Conservation (phyloP, 805 yeast species). For the Danielozyma ontarioensis region DNA sequence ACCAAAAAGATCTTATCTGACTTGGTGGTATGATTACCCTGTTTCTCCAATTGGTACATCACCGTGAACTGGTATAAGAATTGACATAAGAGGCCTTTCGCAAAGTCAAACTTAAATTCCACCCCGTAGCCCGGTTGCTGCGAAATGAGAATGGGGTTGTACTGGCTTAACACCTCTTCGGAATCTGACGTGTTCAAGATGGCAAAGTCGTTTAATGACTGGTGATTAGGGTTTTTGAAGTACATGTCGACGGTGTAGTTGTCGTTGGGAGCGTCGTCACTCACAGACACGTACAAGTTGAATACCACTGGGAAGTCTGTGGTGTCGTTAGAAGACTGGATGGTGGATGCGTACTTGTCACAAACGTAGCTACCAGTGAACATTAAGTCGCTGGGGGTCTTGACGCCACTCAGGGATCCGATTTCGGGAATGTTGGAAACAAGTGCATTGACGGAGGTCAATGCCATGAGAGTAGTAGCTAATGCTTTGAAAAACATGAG, state of each 20-base stretch:
- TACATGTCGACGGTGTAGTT: conserved; percentile 13
- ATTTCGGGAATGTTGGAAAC: conserved; percentile 4
- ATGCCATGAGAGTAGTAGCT: background rate
- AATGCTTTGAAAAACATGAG: too few relatives aligned
- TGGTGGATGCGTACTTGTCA: conserved; percentile 10
- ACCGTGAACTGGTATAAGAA: conserved; percentile 13
- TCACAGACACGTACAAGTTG: conserved; percentile 9
- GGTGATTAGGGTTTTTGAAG: conserved; percentile 9
- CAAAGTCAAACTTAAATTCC: conserved; percentile 11
- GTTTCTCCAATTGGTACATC: conserved; percentile 8
- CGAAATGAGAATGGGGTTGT: conserved; percentile 9
- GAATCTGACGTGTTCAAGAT: conserved; percentile 7
- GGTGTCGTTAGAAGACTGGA: conserved; percentile 10
- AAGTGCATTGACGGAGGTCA: too few relatives aligned
- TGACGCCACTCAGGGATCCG: conserved; percentile 2
- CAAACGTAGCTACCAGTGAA: conserved; percentile 12
- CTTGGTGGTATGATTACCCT: conserved; percentile 1
- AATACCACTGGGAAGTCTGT: conserved; percentile 10
- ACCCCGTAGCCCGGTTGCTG: conserved; percentile 10
- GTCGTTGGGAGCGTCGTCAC: conserved; percentile 5
- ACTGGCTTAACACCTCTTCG: conserved; percentile 3
- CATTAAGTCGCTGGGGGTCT: conserved; percentile 7
- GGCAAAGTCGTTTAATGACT: conserved; percentile 6
- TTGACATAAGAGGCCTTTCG: conserved; percentile 11
- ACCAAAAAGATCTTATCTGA: conserved; percentile 13